Evolutionary conservation across 225 moss, liverwort and hornwort species (phyloP), one percentile per base, ranked within the genome.

Genomic region (Polytrichum formosum): DNA sequence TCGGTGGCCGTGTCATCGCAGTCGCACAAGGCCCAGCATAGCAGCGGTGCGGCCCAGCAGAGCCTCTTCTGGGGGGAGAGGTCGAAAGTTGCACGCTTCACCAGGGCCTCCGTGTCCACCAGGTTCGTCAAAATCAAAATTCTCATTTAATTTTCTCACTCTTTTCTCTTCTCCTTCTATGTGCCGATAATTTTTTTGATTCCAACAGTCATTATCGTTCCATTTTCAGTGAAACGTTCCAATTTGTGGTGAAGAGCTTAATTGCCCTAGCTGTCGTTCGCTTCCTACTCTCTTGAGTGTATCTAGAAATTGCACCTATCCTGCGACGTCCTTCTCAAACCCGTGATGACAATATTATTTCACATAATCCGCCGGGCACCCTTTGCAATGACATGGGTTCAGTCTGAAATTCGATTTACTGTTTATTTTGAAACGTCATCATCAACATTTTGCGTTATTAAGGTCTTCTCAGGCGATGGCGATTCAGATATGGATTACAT

Each of bases 61-160:
- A 75, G 69, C 61, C 59, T 60, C 20, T 75, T 75, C 69, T 75
- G 75, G 75, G 75, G 67, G 6, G 54, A 59, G 18, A 75, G 63
- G 75, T 26, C 68, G 22, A 61, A 26, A 18, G 23, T 33, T 61
- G 62, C 71, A 5, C 71, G 71, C 33, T 37, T 71, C 53, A n/a
- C 61, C 31, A 71, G 35, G 71, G 71, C 61, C 46, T 61, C 71
- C 26, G 62, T 71, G 1, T 61, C 71, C 61, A 71, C 46, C 71
- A 71, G 71, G 71, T 71, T 62, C 25, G 35, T 61, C 20, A 16
- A 4, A 46, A 46, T 46, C 46, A 46, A 16, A 16, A 16, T 46
- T 46, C 46, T 35, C 35, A 2, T 35, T 35, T 6, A 35, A 35
- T 35, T 10, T 35, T 8, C 13, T 10, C 26, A 25, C 55, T 53